A percentile compares a stretch with the other conserved stretches of the same genome.
These are phyloP conservation scores for Vachellia collinsii DNA, from an alignment of 306 rosid species.

Conservation along the genomic window DNA sequence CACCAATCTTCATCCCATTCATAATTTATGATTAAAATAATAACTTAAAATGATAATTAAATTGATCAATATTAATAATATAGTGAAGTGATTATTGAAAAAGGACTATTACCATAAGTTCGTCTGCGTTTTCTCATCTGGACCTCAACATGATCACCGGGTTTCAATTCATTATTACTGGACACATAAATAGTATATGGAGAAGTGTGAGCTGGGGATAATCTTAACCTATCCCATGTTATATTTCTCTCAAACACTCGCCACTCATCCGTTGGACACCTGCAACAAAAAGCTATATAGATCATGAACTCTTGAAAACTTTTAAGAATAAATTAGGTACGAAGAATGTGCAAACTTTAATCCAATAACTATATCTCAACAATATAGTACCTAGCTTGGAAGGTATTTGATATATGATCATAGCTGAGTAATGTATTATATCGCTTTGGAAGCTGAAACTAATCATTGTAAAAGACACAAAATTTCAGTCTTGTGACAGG, in stretches of 20 bases:
- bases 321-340: neutral
- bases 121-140: conserved; percentile 45
- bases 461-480: neutral
- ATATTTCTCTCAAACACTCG: conserved; percentile 53
- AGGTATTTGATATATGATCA: conserved; percentile 40
- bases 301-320: neutral
- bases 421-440: conserved; percentile 58
- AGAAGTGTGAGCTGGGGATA: conserved; percentile 45
- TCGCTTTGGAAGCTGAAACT: conserved; percentile 45
- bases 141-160: conserved; percentile 65
- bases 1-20: conserved; percentile 59
- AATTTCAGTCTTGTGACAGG: neutral
- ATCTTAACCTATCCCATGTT: conserved; percentile 56
- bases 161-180: conserved; percentile 48
- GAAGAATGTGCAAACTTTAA: too few relatives aligned
- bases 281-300: conserved; percentile 14
- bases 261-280: conserved; percentile 55
- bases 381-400: neutral
- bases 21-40: neutral
- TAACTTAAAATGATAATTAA: neutral
- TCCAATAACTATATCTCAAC: neutral
- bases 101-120: conserved; percentile 47
- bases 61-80: neutral
- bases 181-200: conserved; percentile 48
- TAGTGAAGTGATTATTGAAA: neutral